Evolutionary conservation across 2,329 filamentous ascomycete genomes (phyloP), one percentile per base, ranked within the genome.

Genomic region (Colletotrichum karsti): DNA sequence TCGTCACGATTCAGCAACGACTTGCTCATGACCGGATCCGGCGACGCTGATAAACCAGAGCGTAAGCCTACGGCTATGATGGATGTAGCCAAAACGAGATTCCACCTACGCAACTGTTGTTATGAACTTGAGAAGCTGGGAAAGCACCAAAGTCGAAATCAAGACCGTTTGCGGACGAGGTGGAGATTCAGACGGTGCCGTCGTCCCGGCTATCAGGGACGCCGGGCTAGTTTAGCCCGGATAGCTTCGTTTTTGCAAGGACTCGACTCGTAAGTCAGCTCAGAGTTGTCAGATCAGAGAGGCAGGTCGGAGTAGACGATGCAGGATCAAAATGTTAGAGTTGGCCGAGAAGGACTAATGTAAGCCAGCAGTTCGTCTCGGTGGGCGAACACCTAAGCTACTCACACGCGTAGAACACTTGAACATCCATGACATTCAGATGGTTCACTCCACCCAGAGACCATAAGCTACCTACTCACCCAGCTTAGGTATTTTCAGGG

Each of bases 121-220:
- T n/a, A n/a, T n/a, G n/a, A n/a, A n/a, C n/a, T n/a, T 12, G 13
- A 22, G 48, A 26, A 33, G 28, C 44, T 46, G 18, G 10, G 13
- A 18, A 13, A 28, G 22, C 33, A 20, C 42, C n/a, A 35, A 20
- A 6, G 7, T 26, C 24, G 18, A 37, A 30, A 41, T 51, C 9
- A n/a, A 26, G 10, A 46, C 60, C n/a, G 65, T 30, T 64, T 68
- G 65, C 60, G 39, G 61, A 20, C 35, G 22, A 28, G 30, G 41
- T 28, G 30, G 24, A 33, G 41, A 28, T 41, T 42, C n/a, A 39
- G 42, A 35, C n/a, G 35, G 44, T 46, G 13, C 42, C 55, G 55
- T 37, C 55, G 55, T 57, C 54, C 55, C 55, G 55, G 30, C 28
- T 33, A 48, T 48, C 55, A 58, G 55, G 41, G 24, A 35, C 41